A percentile compares a stretch with the other conserved stretches of the same genome.
Evolutionary conservation across 495 filamentous ascomycete genomes (phyloP).

Genomic region (Penicillium chermesinum): DNA sequence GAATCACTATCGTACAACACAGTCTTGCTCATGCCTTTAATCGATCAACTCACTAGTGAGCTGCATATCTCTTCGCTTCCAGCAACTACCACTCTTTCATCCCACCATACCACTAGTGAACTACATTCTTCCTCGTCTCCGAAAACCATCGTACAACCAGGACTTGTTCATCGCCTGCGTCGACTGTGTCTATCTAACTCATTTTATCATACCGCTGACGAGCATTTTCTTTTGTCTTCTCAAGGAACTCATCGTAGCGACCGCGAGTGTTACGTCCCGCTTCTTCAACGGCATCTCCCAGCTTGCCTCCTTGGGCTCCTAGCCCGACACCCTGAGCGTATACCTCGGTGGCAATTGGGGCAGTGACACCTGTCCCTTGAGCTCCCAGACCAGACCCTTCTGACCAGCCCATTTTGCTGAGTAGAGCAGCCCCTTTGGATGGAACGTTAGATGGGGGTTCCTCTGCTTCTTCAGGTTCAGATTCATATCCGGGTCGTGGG

Average conservation of each 20-base stretch:
- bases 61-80: too few relatives aligned
- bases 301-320: slow-evolving; percentile 74
- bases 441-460: slow-evolving; percentile 36
- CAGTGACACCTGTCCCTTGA: slow-evolving; percentile 68
- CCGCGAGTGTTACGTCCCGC: slow-evolving; percentile 66
- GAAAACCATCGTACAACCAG: background rate
- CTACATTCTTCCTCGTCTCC: too few relatives aligned
- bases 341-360: slow-evolving; percentile 69
- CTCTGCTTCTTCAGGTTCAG: slow-evolving; percentile 28
- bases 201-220: slow-evolving; percentile 71
- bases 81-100: too few relatives aligned
- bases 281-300: slow-evolving; percentile 80
- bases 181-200: slow-evolving; percentile 19
- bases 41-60: too few relatives aligned
- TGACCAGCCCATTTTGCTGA: slow-evolving; percentile 90
- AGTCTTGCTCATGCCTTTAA: too few relatives aligned
- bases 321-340: slow-evolving; percentile 82
- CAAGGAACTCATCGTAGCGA: slow-evolving; percentile 67
- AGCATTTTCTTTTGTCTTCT: slow-evolving; percentile 72
- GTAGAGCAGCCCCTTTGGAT: slow-evolving; percentile 79
- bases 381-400: slow-evolving; percentile 76
- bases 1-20: background rate
- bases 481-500: slow-evolving; percentile 24
- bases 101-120: too few relatives aligned
- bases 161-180: background rate